Base-by-base conservation (phyloP, 179 eudicot genomes). In the Heliamphora pulchella region DNA sequence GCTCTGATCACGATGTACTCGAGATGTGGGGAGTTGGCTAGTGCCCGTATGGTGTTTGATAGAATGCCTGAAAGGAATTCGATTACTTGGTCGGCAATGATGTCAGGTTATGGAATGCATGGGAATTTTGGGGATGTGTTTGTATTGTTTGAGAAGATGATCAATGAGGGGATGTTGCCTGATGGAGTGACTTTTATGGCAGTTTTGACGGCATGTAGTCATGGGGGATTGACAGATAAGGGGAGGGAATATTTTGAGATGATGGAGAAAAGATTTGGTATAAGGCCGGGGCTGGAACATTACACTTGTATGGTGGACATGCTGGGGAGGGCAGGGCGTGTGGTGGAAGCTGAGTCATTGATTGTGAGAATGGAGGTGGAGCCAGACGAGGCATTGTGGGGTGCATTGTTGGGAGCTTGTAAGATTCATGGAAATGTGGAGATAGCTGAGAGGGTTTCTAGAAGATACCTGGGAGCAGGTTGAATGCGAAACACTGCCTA, bases 281-380 rank as follows among this genome's bases (percentile, higher is more conserved):
- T 89, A 80, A 80, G 78, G 63, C 91, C 87, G 2, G 82, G 82
- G 17, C 31, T 85, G 86, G 89, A 87, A 79, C 94, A 91, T 82
- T 87, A 82, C 80, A 88, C 89, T 46, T 90, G 93, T 80, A 86
- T 90, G 88, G 90, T 89, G 80, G 91, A 90, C 83, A 81, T 90
- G 89, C 76, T 89, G 80, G 91, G 87, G 57, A 84, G 91, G 80
- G 87, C 82, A 0, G 91, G 94, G n/a, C 80, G 64, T 39, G 65
- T 89, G 0, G 88, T 85, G 17, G 90, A 89, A 79, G 94, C 91
- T 0, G 87, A 82, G 78, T 85, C 74, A 8, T 15, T 89, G 71
- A 78, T 91, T 59, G 86, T 81, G 80, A 63, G 54, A 47, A 91
- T 89, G 89, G 90, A 88, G 77, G 79, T 81, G 61, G 87, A 87